Conservation (phyloP, 148 eudicot genomes). For the Bassia scoparia region DNA sequence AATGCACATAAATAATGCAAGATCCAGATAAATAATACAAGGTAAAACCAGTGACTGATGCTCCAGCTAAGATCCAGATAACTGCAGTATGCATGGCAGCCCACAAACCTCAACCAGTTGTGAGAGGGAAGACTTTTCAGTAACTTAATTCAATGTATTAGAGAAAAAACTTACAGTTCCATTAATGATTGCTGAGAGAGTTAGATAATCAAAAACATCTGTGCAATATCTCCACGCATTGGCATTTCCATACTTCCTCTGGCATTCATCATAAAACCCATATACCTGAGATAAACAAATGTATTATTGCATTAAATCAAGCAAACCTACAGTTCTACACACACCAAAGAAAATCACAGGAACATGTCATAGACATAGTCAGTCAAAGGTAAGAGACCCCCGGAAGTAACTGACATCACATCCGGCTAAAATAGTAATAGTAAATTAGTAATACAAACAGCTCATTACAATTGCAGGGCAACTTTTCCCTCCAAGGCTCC, state of each 20-base stretch:
- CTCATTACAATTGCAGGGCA: not conserved
- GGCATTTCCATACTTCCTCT: conserved; percentile 98
- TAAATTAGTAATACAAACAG: not conserved
- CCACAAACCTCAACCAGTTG: too few relatives aligned
- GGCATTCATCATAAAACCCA: conserved; percentile 98
- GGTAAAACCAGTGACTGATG: not conserved
- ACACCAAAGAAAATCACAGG: not conserved
- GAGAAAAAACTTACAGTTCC: conserved; percentile 66
- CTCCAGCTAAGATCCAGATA: not conserved
- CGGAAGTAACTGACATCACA: not conserved
- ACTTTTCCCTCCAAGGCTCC: too few relatives aligned
- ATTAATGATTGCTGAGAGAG: conserved; percentile 91
- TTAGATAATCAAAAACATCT: conserved; percentile 93
- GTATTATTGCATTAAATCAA: conserved; percentile 4
- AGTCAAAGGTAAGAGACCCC: not conserved
- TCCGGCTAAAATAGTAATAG: not conserved
- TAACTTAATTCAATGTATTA: not conserved
- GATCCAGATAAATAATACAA: too few relatives aligned
- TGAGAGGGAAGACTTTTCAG: too few relatives aligned
- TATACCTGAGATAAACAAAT: conserved; percentile 55
- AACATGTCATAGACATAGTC: not conserved
- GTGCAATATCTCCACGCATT: conserved; percentile 99
- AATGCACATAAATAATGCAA: not conserved
- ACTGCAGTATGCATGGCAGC: too few relatives aligned
- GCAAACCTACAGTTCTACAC: conserved; percentile 1